Conservation (phyloP, 1,284 basidiomycete species). For the Vanrija pseudolonga region DNA sequence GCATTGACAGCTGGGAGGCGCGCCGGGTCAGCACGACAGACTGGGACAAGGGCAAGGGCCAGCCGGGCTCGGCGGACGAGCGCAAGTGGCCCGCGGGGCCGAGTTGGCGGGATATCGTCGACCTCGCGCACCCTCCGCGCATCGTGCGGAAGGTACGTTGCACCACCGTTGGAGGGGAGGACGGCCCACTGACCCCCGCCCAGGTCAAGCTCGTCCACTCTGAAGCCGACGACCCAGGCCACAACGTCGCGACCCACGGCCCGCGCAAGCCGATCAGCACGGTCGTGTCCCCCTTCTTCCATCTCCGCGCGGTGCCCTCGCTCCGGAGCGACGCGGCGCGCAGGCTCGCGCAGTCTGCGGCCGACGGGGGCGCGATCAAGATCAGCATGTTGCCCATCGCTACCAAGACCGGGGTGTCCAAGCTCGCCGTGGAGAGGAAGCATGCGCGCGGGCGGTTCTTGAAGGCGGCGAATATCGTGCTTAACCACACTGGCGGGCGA, state of each 20-base stretch:
- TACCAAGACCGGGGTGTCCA: constrained; percentile 11
- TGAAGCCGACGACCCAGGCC: no score
- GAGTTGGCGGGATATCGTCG: neutral
- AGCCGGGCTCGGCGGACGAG: no score
- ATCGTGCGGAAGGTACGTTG: neutral
- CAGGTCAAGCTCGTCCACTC: no score
- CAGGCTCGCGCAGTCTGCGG: neutral
- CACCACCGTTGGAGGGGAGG: no score
- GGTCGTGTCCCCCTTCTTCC: no score
- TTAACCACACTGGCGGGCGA: neutral
- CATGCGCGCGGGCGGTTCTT: constrained; percentile 8
- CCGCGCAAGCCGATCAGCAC: no score
- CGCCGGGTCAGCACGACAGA: no score
- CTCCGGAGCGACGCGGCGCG: no score
- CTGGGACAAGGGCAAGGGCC: no score
- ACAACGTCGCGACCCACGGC: no score
- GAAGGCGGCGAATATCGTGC: constrained; percentile 13
- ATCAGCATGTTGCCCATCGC: neutral
- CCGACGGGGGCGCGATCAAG: neutral
- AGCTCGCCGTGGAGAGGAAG: constrained; percentile 23
- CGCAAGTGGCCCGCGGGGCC: neutral
- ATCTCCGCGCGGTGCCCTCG: neutral
- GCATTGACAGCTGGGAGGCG: no score
- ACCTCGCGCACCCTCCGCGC: neutral
- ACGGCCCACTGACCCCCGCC: no score